Conservation (phyloP, 805 yeast species). For the Dipodascus geniculatus region DNA sequence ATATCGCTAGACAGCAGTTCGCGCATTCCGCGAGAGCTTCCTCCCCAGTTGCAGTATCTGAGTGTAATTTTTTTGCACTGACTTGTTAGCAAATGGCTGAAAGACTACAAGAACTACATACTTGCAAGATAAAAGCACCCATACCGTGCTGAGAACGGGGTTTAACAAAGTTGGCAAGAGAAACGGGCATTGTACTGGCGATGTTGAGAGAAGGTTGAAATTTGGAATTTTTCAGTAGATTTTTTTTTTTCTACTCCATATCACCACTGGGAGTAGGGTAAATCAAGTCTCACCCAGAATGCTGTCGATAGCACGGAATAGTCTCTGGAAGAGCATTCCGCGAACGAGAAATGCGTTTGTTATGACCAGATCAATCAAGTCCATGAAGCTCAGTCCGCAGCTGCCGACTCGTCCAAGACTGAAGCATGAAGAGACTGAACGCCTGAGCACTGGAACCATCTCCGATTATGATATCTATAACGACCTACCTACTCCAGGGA, state of each 20-base stretch:
- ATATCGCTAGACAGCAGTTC: conserved; percentile 48
- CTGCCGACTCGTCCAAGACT: conserved; percentile 2
- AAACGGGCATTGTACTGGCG: conserved; percentile 16
- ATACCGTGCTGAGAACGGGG: conserved; percentile 23
- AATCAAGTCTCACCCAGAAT: neutral
- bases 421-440: conserved; percentile 11
- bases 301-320: neutral
- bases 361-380: neutral
- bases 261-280: neutral
- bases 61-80: conserved; percentile 61
- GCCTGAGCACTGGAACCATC: conserved; percentile 14
- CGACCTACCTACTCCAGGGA: conserved; percentile 34
- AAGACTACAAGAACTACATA: neutral
- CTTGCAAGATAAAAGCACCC: conserved; percentile 20
- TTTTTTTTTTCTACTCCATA: neutral
- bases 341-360: neutral
- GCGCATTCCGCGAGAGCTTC: conserved; percentile 78
- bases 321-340: neutral
- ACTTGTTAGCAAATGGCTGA: conserved; percentile 3
- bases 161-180: conserved; percentile 12
- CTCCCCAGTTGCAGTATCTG: conserved; percentile 92
- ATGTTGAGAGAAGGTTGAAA: neutral
- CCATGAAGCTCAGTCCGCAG: neutral
- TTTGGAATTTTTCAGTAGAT: neutral
- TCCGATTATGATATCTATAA: conserved; percentile 36